phyloP scores from a whole-genome alignment of 129 eudicot species.

The Kitagawia praeruptora region DNA sequence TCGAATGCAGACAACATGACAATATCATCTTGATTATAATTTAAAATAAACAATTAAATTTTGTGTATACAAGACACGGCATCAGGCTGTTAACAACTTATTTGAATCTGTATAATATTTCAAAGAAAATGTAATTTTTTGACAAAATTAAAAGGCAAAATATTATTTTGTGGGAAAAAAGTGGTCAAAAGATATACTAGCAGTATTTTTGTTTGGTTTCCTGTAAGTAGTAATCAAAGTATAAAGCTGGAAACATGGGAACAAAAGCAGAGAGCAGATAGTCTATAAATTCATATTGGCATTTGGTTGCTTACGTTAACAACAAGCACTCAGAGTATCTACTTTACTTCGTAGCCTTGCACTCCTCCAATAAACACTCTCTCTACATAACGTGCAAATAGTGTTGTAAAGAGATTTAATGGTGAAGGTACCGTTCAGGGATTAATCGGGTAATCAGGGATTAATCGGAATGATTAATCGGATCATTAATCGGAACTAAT shows the following conservation, averaged over 20 bases:
- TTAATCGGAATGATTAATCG: too few relatives aligned
- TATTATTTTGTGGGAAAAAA: neutral
- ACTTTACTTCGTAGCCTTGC: constrained; percentile 1
- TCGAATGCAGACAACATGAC: too few relatives aligned
- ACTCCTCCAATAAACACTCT: neutral
- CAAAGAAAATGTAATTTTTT: too few relatives aligned
- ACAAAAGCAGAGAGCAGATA: neutral
- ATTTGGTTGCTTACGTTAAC: neutral
- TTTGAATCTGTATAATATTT: neutral
- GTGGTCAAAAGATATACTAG: too few relatives aligned
- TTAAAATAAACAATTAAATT: too few relatives aligned
- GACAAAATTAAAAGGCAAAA: neutral
- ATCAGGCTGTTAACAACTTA: neutral
- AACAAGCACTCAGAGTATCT: neutral
- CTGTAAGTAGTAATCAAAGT: neutral
- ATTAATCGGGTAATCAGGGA: too few relatives aligned
- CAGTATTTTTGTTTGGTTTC: neutral
- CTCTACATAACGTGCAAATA: neutral
- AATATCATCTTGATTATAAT: too few relatives aligned
- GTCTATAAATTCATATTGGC: neutral
- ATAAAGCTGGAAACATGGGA: neutral
- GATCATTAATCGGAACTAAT: too few relatives aligned
- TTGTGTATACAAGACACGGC: too few relatives aligned
- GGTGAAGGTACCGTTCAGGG: too few relatives aligned
- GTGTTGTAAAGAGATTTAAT: too few relatives aligned